phyloP scores from a whole-genome alignment of 176 grass and related monocot species.

The Carex parvula region DNA sequence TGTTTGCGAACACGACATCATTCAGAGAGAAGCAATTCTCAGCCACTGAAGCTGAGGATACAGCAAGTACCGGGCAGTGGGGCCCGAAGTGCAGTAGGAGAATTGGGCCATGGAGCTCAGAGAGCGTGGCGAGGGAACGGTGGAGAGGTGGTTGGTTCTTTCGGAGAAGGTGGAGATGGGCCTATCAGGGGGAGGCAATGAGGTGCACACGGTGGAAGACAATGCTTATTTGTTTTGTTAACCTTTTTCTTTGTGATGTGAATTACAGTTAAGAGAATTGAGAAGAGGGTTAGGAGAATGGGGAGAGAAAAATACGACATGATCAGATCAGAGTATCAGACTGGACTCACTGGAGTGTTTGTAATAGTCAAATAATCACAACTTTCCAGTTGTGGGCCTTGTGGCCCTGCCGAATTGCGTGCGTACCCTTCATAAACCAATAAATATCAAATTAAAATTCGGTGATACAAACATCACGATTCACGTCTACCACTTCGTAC shows the following conservation, averaged over 20 bases:
- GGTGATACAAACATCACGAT: no score
- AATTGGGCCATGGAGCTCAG: slow-evolving; percentile 1
- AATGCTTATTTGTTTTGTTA: not conserved
- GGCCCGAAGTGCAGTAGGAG: slow-evolving; percentile 22
- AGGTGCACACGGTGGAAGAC: not conserved
- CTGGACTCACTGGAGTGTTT: not conserved
- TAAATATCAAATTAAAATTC: no score
- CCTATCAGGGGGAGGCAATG: slow-evolving; percentile 6
- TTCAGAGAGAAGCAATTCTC: not conserved
- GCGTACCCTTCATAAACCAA: no score
- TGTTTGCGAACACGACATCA: slow-evolving; percentile 16
- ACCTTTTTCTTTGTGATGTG: not conserved
- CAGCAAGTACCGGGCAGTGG: not conserved
- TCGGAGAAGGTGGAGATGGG: slow-evolving; percentile 14
- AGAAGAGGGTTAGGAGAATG: not conserved
- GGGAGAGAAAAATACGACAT: not conserved
- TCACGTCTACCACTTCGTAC: no score
- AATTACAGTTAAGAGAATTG: slow-evolving; percentile 12
- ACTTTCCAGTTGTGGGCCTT: no score
- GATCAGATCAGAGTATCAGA: not conserved
- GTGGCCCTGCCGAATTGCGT: no score
- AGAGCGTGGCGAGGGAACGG: not conserved
- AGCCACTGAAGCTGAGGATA: slow-evolving; percentile 12
- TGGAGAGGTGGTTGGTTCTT: slow-evolving; percentile 17
- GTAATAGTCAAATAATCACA: not conserved